Evolutionary conservation across 192 early-diverging fungal species (phyloP), one percentile per base, ranked within the genome.

Genomic region (Coemansia javaensis): DNA sequence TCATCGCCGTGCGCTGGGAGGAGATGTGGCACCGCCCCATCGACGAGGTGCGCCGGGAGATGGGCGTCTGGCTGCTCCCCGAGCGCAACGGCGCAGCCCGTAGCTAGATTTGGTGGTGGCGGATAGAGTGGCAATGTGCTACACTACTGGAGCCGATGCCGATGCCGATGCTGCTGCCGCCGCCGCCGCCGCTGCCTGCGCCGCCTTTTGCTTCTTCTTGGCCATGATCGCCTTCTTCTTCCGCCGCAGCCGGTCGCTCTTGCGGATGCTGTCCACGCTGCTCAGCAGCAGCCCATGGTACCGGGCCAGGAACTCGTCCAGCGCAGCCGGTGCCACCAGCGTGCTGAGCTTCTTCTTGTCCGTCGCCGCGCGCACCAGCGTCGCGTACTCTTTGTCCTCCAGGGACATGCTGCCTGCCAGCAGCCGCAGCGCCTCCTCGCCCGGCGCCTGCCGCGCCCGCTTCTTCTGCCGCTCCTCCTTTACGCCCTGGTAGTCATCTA

Each of bases 1-100:
- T 94, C 17, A 87, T 98, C 80, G 88, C 87, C 66, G 83, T 97
- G 12, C 80, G 85, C 59, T 98, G 87, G 70, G 96, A 98, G 62
- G 85, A 94, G 40, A 74, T 81, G 50, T 81, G 84, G 73, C 77
- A 90, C 17, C 64, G 53, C 31, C 68, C 77, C 14, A 47, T 97
- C 16, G 80, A 82, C 21, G 74, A 83, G 0, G 67, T 94, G 44
- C 85, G 82, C 55, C 77, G 82, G 23, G 83, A 91, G 37, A 77
- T 96, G 25, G 85, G 88, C 37, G 78, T 90, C 33, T 77, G 64
- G 58, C 40, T 78, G n/a, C 59, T 78, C 4, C 53, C 71, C 9
- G 52, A 63, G 47, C 59, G 63, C 40, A 66, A 75, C 60, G 59
- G 61, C 40, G 35, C 57, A 28, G 59, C 52, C 7, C 56, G 25